Conservation (phyloP, 371 early-diverging fungal genomes). For the Apophysomyces ossiformis region DNA sequence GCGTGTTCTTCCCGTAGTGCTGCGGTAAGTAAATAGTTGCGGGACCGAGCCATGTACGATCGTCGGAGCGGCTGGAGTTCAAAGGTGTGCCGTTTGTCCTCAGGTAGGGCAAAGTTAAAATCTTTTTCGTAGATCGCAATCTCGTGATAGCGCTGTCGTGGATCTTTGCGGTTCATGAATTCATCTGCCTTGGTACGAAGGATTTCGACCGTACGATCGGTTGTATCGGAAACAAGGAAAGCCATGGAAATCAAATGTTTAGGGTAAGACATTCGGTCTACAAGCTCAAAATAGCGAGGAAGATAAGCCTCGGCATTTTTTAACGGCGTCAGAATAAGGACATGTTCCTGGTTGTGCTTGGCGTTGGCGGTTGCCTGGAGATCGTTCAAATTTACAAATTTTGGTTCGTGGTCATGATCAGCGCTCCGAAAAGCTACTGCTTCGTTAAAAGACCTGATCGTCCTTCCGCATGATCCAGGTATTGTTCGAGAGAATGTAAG, state of each 20-base stretch:
- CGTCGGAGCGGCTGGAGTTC: constrained; percentile 58
- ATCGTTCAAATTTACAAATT: constrained; percentile 35
- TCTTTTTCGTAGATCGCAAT: constrained; percentile 61
- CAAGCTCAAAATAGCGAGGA: constrained; percentile 56
- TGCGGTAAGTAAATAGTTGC: constrained; percentile 60
- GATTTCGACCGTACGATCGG: constrained; percentile 54
- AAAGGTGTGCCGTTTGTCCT: constrained; percentile 57
- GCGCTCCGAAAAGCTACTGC: constrained; percentile 28
- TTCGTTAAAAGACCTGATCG: constrained; percentile 37
- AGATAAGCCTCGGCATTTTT: constrained; percentile 63
- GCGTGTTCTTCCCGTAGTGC: constrained; percentile 59
- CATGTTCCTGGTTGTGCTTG: constrained; percentile 31
- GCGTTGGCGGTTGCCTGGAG: constrained; percentile 29
- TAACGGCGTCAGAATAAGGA: constrained; percentile 66
- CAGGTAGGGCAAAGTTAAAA: constrained; percentile 49
- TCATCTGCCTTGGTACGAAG: constrained; percentile 34
- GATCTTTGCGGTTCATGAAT: constrained; percentile 22
- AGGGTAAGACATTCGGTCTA: constrained; percentile 58
- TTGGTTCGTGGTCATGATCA: constrained; percentile 14
- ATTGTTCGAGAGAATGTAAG: constrained; percentile 39
- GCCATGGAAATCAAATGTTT: constrained; percentile 60
- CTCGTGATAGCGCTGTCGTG: constrained; percentile 30
- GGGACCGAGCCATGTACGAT: constrained; percentile 59
- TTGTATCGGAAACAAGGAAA: constrained; percentile 59
- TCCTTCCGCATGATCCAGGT: constrained; percentile 32